Evolutionary conservation across 768 basidiomycete genomes (phyloP), one percentile per base, ranked within the genome.

Genomic region (Leccinum arenicola): DNA sequence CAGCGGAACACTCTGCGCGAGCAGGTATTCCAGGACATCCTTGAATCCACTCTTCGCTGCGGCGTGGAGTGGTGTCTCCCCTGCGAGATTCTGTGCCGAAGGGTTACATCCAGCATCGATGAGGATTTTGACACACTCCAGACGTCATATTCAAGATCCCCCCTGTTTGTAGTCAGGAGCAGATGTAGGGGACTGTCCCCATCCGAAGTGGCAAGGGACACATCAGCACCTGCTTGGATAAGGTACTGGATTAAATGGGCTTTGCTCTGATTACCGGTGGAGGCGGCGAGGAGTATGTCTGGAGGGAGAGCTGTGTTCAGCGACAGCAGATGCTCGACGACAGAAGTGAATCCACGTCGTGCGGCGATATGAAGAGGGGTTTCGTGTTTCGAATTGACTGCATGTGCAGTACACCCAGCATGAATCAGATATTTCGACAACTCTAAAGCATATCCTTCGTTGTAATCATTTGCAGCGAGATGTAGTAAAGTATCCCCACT

Each of bases 91-190:
- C 8, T 1, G 19, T 3, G 17, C 14, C 2, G 15, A 2, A 7
- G 19, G 54, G 9, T 40, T 12, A 12, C 54, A 57, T 29, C 61
- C 61, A 11, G 54, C 61, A 6, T 51, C 35, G 7, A 63, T 2
- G 1, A 63, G 61, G 7, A 63, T 21, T 38, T 43, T 10, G 19
- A 36, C 31, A 45, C 53, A 10, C 2, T 45, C 54, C 12, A 56
- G 8, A 6, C 3, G 31, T 40, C 21, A 7, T 27, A 27, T 7
- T 7, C 25, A 7, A 27, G 1, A 6, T 5, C 25, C 25, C 6
- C 25, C 25, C 25, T 25, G 25, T 25, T 25, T 25, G 27, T 27
- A 27, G 27, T 6, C 1, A 50, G 27, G 17, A 50, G 49, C 6
- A n/a, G 27, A 14, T 50, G 49, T 17, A 50, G 49, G 25, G 49